Percentiles rank a stretch among this genome's conserved stretches.
phyloP scores from a whole-genome alignment of 768 basidiomycete genomes.

The Mycena capillaripes region DNA sequence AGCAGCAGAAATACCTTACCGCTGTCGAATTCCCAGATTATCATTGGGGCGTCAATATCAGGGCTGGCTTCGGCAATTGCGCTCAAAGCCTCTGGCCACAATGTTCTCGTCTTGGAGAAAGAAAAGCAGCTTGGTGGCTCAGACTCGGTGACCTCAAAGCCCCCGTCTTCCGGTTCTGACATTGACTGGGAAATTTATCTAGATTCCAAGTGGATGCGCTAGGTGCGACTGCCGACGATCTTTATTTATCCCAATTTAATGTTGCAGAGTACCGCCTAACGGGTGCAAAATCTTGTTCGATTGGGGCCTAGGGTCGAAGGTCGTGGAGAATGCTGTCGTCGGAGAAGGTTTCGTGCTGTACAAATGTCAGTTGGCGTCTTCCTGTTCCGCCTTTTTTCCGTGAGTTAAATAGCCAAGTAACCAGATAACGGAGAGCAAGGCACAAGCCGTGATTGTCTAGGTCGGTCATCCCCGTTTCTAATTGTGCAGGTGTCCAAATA shows the following conservation, averaged over 20 bases:
- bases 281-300: slow-evolving; percentile 30
- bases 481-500: no score
- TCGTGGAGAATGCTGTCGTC: not conserved
- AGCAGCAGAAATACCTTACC: no score
- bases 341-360: slow-evolving; percentile 11
- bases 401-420: not conserved
- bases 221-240: not conserved
- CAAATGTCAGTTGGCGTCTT: slow-evolving; percentile 10
- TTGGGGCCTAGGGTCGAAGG: slow-evolving; percentile 24
- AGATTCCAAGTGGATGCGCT: slow-evolving; percentile 1
- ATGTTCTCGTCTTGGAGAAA: slow-evolving; percentile 24
- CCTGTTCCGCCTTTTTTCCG: no score
- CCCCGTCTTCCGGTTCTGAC: not conserved
- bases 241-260: not conserved
- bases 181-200: not conserved
- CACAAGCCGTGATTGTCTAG: not conserved
- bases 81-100: slow-evolving; percentile 19
- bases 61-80: slow-evolving; percentile 28
- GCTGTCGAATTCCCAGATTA: no score
- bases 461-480: no score
- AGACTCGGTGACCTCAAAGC: not conserved
- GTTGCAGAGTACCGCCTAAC: slow-evolving; percentile 25
- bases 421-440: not conserved
- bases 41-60: no score
- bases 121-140: slow-evolving; percentile 11